Evolutionary conservation across 176 grass and related monocot genomes (phyloP), one percentile per base, ranked within the genome.

Genomic region (Urochloa ruziziensis): DNA sequence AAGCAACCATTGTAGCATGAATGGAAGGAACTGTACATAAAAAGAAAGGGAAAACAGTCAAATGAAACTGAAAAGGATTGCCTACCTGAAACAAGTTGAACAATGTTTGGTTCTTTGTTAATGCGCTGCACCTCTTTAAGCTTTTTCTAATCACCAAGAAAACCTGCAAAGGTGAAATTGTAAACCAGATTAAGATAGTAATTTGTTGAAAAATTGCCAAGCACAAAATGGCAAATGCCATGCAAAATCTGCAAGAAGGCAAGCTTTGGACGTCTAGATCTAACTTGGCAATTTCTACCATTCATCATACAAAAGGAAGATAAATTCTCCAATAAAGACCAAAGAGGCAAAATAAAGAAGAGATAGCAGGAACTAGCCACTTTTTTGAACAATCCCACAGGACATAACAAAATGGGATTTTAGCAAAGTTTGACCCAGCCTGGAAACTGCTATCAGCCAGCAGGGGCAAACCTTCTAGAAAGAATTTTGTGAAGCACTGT

Each of bases 101-200:
- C 76, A 99, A 81, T 61, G 96, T 99, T 77, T 99, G 91, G 44
- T 90, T 95, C 91, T 99, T 95, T 68, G 96, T 99, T 79, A 99
- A 90, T 83, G 93, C 93, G 39, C 89, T 94, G 82, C 96, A 99
- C 77, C 96, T 84, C 84, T 99, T 99, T 86, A 99, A 91, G 93
- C 96, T 99, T 96, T 94, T 99, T 81, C 93, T 93, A 74, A 99
- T 99, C 67, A 99, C 86, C 78, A 99, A 87, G 78, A 99, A 99
- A 66, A 99, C 96, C 91, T 99, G 93, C 78, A 70, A 16, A 86
- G 30, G 40, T 58, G 33, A 42, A 76, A 78, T 77, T 33, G 10
- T 37, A 82, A 75, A 73, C 24, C 18, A 88, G 36, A 82, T 81
- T 51, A 75, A 74, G 23, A 80, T 39, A 62, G 11, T 49, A 43